A percentile compares a stretch with the other conserved stretches of the same genome.
phyloP scores from a whole-genome alignment of 768 basidiomycete genomes.

The Tulasnella sp. region DNA sequence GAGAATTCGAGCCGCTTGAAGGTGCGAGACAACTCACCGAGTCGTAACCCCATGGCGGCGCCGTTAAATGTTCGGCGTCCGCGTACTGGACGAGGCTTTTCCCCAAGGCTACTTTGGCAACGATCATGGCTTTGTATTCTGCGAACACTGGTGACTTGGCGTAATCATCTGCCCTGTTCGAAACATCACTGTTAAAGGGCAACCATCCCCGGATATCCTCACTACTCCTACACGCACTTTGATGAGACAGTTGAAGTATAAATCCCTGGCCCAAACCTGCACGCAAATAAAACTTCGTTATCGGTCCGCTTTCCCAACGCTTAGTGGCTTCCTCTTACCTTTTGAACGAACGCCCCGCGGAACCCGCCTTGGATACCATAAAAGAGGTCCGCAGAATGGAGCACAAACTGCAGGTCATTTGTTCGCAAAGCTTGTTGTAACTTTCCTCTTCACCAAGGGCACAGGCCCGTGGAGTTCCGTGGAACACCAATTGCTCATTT shows the following conservation, averaged over 20 bases:
- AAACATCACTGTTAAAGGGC: background rate
- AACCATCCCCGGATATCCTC: background rate
- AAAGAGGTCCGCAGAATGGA: constrained; percentile 1
- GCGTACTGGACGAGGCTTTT: background rate
- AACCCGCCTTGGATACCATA: background rate
- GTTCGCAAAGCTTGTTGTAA: background rate
- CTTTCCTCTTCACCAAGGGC: background rate
- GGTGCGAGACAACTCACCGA: background rate
- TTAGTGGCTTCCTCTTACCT: background rate
- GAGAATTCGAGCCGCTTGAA: background rate
- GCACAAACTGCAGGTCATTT: background rate
- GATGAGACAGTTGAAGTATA: constrained; percentile 7
- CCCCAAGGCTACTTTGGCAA: background rate
- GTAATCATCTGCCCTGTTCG: background rate
- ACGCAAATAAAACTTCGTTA: background rate
- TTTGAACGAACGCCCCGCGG: background rate
- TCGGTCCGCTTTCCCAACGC: background rate
- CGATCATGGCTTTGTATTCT: background rate
- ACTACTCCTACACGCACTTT: background rate
- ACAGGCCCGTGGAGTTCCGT: background rate
- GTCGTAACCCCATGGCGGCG: background rate
- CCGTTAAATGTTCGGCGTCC: background rate
- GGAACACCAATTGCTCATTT: background rate
- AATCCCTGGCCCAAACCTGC: background rate
- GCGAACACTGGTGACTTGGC: background rate